Percentiles rank a stretch among this genome's conserved stretches.
Conservation (phyloP, 2,329 filamentous ascomycete genomes). For the Phialophora expanda region DNA sequence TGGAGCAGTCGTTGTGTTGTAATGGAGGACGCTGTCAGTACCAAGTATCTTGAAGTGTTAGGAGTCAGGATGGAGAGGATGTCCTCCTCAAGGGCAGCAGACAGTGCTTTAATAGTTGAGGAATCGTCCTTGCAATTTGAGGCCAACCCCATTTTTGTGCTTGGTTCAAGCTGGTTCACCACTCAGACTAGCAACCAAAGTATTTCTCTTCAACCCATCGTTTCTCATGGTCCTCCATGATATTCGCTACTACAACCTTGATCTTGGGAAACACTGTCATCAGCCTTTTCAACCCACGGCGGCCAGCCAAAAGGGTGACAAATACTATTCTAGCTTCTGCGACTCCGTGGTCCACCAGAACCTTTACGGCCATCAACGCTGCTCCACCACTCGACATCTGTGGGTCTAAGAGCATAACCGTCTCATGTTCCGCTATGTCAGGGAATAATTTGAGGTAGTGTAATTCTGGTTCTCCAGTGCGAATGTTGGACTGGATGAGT, state of each 20-base stretch:
- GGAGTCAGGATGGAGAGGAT: neutral
- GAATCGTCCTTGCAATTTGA: neutral
- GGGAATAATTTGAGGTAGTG: slow-evolving; percentile 83
- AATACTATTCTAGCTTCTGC: slow-evolving; percentile 83
- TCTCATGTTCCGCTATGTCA: slow-evolving; percentile 74
- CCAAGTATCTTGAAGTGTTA: neutral
- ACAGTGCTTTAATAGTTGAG: neutral
- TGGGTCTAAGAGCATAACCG: slow-evolving; percentile 84
- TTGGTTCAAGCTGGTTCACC: neutral
- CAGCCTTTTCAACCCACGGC: slow-evolving; percentile 80
- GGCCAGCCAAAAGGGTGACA: slow-evolving; percentile 88
- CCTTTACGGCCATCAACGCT: slow-evolving; percentile 89
- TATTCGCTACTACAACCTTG: slow-evolving; percentile 80
- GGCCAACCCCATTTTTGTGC: neutral
- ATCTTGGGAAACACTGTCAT: slow-evolving; percentile 88
- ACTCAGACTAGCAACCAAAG: slow-evolving; percentile 73
- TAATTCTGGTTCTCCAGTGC: slow-evolving; percentile 87
- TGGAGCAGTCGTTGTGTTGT: neutral
- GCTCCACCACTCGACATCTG: slow-evolving; percentile 93
- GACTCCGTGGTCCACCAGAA: slow-evolving; percentile 94
- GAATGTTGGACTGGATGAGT: slow-evolving; percentile 85
- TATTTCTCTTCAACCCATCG: slow-evolving; percentile 91
- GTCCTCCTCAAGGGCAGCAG: neutral
- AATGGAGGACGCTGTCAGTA: neutral
- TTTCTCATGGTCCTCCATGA: slow-evolving; percentile 80